Conservation (phyloP, 805 yeast species). For the Lipomyces lipofer region DNA sequence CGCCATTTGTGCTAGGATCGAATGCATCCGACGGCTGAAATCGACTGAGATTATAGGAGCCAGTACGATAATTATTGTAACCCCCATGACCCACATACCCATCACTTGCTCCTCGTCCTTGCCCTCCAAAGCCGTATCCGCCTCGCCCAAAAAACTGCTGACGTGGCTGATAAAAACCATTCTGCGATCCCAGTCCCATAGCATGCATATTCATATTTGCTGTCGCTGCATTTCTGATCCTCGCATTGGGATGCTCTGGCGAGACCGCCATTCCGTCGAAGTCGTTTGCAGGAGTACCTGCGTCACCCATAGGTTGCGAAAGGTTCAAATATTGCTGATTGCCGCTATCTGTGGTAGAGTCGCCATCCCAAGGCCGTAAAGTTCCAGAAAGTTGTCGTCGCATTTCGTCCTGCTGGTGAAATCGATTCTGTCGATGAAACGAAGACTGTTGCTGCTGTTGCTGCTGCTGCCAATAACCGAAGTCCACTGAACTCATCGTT, state of each 20-base stretch:
- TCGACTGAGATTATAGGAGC: too few species aligned
- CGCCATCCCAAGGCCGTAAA: background rate
- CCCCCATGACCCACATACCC: background rate
- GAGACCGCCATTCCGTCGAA: background rate
- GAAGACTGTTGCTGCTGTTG: constrained; percentile 5
- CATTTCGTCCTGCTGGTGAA: background rate
- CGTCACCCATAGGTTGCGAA: background rate
- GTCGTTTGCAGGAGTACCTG: too few species aligned
- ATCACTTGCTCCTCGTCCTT: too few species aligned
- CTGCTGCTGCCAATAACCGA: constrained; percentile 16
- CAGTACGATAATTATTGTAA: background rate
- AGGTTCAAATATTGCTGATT: background rate
- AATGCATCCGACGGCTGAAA: too few species aligned
- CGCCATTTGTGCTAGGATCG: too few species aligned
- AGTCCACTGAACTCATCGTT: background rate
- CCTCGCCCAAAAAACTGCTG: background rate
- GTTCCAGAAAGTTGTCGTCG: background rate
- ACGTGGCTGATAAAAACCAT: background rate
- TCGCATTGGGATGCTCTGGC: background rate
- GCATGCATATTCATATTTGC: background rate
- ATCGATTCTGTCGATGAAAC: too few species aligned
- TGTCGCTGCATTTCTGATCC: background rate
- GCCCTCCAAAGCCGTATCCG: too few species aligned
- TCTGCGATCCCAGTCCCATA: background rate
- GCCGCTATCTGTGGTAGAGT: background rate